phyloP scores from a whole-genome alignment of 176 grass and related monocot genomes.

The Aegilops umbellulata region DNA sequence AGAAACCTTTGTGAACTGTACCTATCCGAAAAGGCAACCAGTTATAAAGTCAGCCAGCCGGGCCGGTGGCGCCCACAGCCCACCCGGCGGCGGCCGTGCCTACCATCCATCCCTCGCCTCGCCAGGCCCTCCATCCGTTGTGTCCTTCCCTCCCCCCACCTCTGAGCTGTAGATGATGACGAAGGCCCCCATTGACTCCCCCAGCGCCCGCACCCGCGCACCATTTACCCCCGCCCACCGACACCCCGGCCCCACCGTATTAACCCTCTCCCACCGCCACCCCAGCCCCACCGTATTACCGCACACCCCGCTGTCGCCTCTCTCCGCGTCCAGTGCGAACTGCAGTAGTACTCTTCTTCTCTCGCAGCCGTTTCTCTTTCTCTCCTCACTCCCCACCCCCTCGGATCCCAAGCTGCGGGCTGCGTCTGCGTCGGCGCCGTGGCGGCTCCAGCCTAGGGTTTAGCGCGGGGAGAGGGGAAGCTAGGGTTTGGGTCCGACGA shows the following conservation, averaged over 20 bases:
- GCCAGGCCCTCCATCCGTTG: background rate
- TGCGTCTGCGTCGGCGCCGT: background rate
- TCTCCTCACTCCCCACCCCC: background rate
- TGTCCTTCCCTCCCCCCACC: background rate
- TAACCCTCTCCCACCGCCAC: background rate
- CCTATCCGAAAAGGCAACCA: background rate
- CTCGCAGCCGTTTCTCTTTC: background rate
- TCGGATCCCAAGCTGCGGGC: constrained; percentile 40
- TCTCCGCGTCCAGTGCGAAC: constrained; percentile 27
- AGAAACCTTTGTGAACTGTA: background rate
- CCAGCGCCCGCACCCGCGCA: background rate
- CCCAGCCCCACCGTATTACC: background rate
- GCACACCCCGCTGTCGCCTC: background rate
- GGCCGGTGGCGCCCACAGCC: background rate
- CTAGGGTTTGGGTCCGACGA: constrained; percentile 13
- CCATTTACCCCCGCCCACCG: background rate
- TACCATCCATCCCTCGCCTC: constrained; percentile 14
- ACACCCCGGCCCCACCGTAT: background rate
- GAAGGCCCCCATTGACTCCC: constrained; percentile 39
- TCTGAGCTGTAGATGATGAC: constrained; percentile 35
- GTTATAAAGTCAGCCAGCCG: background rate
- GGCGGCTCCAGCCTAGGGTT: background rate
- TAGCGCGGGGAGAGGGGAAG: background rate
- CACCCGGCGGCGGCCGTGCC: constrained; percentile 35
- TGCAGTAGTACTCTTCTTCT: background rate